Conservation (phyloP, 169 alveolate species). For the Toxoplasma gondii region DNA sequence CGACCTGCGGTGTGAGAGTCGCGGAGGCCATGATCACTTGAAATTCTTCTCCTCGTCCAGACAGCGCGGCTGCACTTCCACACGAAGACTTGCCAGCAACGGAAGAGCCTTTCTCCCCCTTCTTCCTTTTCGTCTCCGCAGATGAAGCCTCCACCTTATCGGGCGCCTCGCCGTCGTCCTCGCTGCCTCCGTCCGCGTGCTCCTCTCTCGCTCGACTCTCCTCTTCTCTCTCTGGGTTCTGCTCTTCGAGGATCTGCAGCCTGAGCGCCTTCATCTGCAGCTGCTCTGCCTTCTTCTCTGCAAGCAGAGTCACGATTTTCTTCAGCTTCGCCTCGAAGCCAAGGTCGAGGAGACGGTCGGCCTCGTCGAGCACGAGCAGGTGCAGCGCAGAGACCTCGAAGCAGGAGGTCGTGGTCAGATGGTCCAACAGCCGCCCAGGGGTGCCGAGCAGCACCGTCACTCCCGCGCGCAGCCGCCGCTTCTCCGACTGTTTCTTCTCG, state of each 20-base stretch:
- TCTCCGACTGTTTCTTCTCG: constrained; percentile 89
- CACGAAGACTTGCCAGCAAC: no score
- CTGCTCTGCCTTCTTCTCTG: constrained; percentile 32
- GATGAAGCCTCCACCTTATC: background rate
- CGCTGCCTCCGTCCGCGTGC: background rate
- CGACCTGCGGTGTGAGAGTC: constrained; percentile 58
- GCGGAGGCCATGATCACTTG: constrained; percentile 64
- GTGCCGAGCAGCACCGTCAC: constrained; percentile 95
- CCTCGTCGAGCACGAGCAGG: constrained; percentile 95
- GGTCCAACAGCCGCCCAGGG: constrained; percentile 97
- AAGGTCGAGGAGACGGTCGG: constrained; percentile 96
- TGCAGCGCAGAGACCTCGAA: constrained; percentile 83
- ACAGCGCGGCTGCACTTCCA: background rate
- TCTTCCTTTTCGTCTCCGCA: background rate
- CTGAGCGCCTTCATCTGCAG: background rate
- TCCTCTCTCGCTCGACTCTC: background rate
- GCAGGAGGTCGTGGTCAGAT: constrained; percentile 89
- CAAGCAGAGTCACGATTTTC: constrained; percentile 38
- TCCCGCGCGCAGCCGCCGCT: constrained; percentile 90
- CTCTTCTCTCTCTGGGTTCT: background rate
- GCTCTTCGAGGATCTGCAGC: background rate
- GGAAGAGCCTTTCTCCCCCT: background rate
- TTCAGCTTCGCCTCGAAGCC: constrained; percentile 95
- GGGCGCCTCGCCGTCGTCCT: background rate
- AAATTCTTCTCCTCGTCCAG: background rate